These are phyloP conservation scores for Blastocystis sp. DNA, from an alignment of 352 stramenopile species.

Conservation along the genomic window DNA sequence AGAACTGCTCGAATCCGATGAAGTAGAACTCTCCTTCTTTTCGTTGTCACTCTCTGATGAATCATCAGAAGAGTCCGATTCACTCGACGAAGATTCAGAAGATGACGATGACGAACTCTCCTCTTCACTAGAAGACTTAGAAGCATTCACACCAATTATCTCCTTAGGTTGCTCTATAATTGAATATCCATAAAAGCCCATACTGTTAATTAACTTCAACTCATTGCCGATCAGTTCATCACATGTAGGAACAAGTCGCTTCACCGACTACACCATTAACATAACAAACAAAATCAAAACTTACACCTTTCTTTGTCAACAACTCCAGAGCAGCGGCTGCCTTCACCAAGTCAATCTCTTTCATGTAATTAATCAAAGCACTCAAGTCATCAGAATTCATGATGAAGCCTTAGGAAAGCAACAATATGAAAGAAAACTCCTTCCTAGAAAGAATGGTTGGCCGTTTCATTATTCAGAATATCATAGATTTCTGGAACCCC, in stretches of 20 bases:
- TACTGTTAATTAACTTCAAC: not conserved
- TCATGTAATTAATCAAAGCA: constrained; percentile 19
- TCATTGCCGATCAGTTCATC: constrained; percentile 46
- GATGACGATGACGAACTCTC: not conserved
- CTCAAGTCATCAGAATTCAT: not conserved
- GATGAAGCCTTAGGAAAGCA: not conserved
- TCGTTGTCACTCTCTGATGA: not conserved
- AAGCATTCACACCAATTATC: not conserved
- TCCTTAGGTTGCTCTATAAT: not conserved
- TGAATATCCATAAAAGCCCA: no score
- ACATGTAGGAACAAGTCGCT: not conserved
- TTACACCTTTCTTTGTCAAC: constrained; percentile 13
- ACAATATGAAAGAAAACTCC: not conserved
- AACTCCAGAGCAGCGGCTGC: not conserved
- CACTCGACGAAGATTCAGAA: not conserved
- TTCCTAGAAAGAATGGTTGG: constrained; percentile 24
- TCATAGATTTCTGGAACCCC: not conserved
- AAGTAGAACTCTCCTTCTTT: no score
- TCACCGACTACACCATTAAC: constrained; percentile 32
- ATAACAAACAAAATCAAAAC: not conserved
- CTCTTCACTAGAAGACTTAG: not conserved
- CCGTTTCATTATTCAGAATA: not conserved
- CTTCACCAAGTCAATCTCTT: not conserved
- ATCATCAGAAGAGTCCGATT: not conserved
- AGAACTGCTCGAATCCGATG: not conserved